These are phyloP conservation scores for Barbatosphaeria neglecta DNA, from an alignment of 495 filamentous ascomycete species.

Conservation along the genomic window DNA sequence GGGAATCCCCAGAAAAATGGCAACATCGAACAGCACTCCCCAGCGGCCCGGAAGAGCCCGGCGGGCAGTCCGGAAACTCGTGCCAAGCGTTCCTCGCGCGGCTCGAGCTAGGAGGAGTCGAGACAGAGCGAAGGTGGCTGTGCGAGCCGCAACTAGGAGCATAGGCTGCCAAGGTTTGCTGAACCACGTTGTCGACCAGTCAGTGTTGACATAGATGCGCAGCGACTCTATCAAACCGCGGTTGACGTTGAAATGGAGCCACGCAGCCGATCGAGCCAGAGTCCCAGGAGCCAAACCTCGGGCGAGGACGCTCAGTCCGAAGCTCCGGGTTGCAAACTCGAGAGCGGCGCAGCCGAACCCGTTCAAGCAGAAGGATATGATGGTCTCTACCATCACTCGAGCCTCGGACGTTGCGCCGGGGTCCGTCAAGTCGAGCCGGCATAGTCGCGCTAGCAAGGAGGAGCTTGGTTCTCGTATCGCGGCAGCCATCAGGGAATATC, in stretches of 20 bases:
- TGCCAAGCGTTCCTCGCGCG: neutral
- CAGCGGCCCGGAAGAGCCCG: neutral
- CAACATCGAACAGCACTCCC: neutral
- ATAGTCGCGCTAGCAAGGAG: slow-evolving; percentile 24
- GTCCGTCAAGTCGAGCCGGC: slow-evolving; percentile 33
- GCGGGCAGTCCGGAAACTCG: neutral
- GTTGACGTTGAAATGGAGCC: slow-evolving; percentile 1
- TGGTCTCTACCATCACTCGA: slow-evolving; percentile 42
- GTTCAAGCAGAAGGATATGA: slow-evolving; percentile 25
- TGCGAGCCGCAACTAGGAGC: neutral
- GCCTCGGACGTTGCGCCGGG: slow-evolving; percentile 38
- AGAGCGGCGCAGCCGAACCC: neutral
- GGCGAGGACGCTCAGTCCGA: neutral
- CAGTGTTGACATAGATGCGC: neutral
- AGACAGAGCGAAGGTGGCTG: neutral
- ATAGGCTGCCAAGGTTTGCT: neutral
- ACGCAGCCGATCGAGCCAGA: neutral
- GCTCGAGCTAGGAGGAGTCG: neutral
- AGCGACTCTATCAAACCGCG: neutral
- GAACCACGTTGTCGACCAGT: neutral
- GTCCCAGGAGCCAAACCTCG: neutral
- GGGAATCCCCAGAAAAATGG: neutral
- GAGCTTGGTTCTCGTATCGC: slow-evolving; percentile 37
- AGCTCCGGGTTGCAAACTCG: neutral
- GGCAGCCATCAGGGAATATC: neutral